phyloP scores from a whole-genome alignment of 768 basidiomycete species.

The Auricularia sp. region DNA sequence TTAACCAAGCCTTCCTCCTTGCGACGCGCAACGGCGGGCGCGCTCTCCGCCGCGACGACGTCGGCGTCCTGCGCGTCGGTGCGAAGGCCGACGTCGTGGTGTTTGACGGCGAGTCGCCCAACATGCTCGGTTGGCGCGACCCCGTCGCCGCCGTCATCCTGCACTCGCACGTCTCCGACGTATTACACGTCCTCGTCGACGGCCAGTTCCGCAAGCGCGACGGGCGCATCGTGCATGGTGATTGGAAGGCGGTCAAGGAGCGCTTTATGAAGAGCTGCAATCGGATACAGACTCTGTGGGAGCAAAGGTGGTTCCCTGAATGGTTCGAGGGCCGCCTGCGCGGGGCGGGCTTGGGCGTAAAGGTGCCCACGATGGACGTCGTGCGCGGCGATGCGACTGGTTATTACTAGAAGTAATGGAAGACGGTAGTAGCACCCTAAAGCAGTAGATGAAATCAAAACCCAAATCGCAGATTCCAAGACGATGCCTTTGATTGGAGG shows the following conservation, averaged over 20 bases:
- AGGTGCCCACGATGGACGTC: too few species aligned
- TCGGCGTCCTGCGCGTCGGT: not conserved
- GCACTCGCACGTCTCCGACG: not conserved
- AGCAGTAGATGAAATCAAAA: too few species aligned
- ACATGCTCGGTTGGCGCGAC: not conserved
- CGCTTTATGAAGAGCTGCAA: not conserved
- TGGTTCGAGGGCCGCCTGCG: too few species aligned
- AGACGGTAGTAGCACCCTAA: too few species aligned
- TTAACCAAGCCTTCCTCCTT: not conserved
- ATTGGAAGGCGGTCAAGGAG: not conserved
- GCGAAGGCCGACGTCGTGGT: not conserved
- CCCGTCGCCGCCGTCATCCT: not conserved
- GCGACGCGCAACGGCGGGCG: not conserved
- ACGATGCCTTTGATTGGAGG: too few species aligned
- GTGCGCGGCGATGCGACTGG: too few species aligned
- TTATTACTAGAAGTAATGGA: too few species aligned
- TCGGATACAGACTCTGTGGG: not conserved
- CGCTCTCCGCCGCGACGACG: not conserved
- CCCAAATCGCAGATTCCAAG: too few species aligned
- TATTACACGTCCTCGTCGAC: not conserved
- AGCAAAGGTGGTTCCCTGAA: too few species aligned
- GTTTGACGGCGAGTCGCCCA: not conserved
- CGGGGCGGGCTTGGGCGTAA: too few species aligned
- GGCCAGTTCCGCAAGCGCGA: not conserved
- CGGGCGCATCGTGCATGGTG: not conserved